A percentile compares a stretch with the other conserved stretches of the same genome.
These are phyloP conservation scores for Xylaria nigripes DNA, from an alignment of 495 filamentous ascomycete genomes.

Conservation along the genomic window DNA sequence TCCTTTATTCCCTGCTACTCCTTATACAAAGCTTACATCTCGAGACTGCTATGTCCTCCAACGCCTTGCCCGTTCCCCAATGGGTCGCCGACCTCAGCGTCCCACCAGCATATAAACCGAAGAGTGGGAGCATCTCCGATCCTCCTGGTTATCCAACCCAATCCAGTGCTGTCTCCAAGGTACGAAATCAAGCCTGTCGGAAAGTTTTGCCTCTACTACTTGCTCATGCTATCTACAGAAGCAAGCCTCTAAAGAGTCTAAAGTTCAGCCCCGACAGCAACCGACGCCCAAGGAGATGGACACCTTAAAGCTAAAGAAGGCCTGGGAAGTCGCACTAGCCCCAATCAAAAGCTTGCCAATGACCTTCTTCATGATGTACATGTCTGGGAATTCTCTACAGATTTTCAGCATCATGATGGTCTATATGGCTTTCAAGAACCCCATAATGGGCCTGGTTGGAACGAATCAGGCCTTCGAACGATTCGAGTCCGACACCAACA, in stretches of 20 bases:
- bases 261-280: conserved; percentile 42
- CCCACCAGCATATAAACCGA: conserved; percentile 50
- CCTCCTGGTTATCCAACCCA: conserved; percentile 75
- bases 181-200: conserved; percentile 16
- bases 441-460: conserved; percentile 71
- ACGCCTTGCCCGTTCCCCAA: conserved; percentile 41
- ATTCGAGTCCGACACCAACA: conserved; percentile 80
- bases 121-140: conserved; percentile 61
- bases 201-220: neutral
- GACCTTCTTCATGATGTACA: conserved; percentile 99
- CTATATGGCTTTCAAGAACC: conserved; percentile 96
- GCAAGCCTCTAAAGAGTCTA: conserved; percentile 38
- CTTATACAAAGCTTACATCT: neutral
- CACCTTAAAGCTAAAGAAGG: conserved; percentile 92
- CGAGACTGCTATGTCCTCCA: conserved; percentile 13
- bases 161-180: conserved; percentile 46
- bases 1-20: neutral
- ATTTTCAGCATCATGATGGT: conserved; percentile 99
- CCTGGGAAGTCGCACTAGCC: conserved; percentile 94
- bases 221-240: conserved; percentile 25
- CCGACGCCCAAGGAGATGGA: conserved; percentile 78
- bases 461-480: conserved; percentile 75
- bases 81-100: conserved; percentile 75
- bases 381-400: conserved; percentile 97
- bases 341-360: conserved; percentile 93